These are phyloP conservation scores for Trichophyton equinum DNA, from an alignment of 2,329 filamentous ascomycete species.

Conservation along the genomic window DNA sequence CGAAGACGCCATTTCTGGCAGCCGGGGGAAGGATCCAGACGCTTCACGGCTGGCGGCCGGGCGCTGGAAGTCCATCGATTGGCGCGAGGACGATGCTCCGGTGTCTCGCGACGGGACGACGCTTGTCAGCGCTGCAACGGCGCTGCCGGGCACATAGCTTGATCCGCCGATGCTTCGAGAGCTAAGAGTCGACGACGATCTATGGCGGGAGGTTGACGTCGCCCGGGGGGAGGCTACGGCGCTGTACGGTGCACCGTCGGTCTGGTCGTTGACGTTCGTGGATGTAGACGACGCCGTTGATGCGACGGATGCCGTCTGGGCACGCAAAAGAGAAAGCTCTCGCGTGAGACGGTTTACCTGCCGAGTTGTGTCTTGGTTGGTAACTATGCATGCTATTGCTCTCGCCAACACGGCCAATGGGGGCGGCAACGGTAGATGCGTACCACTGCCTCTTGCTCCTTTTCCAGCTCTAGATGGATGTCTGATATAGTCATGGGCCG, in stretches of 20 bases:
- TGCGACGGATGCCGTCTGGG: slow-evolving; percentile 50
- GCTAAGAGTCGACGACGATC: slow-evolving; percentile 44
- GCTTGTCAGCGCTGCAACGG: slow-evolving; percentile 27
- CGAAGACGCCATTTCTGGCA: slow-evolving; percentile 14
- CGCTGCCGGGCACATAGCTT: slow-evolving; percentile 17
- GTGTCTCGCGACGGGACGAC: slow-evolving; percentile 34
- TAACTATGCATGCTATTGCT: background rate
- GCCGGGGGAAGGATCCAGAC: slow-evolving; percentile 30
- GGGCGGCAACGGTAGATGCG: background rate
- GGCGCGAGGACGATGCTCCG: slow-evolving; percentile 19
- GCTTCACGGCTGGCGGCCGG: slow-evolving; percentile 30
- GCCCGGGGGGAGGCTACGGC: slow-evolving; percentile 35
- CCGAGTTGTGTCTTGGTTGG: background rate
- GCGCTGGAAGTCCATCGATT: slow-evolving; percentile 20
- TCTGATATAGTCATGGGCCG: slow-evolving; percentile 79
- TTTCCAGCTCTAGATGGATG: slow-evolving; percentile 78
- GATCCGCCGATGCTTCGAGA: slow-evolving; percentile 27
- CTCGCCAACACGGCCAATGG: background rate
- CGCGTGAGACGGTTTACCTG: slow-evolving; percentile 87
- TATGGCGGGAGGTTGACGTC: slow-evolving; percentile 42
- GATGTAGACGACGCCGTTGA: slow-evolving; percentile 48
- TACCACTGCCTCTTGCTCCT: slow-evolving; percentile 88
- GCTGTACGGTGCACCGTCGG: slow-evolving; percentile 31
- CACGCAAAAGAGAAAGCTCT: slow-evolving; percentile 72
- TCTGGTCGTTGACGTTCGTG: slow-evolving; percentile 37